Base-by-base conservation (phyloP, 2,329 filamentous ascomycete species). In the Sporothrix dimorphospora region DNA sequence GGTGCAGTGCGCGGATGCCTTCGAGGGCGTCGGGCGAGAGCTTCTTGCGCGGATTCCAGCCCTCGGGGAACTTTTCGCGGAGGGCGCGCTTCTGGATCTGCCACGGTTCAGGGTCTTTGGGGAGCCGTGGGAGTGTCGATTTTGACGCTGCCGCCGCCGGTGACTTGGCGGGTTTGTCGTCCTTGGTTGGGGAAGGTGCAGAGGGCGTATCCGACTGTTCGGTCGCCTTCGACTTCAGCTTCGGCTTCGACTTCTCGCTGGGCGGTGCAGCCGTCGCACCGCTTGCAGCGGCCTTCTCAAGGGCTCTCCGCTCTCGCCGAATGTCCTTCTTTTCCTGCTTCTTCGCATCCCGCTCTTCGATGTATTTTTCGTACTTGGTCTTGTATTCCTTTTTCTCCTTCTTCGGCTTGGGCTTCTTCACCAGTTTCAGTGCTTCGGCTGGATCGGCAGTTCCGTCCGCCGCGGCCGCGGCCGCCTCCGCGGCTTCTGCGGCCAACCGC, bases 1-100 rank as follows among this genome's bases (percentile, higher is more conserved):
- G 83, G 80, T 98, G 89, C 45, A 99, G 85, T 24, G 92, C 91
- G 55, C 94, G 90, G 76, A 99, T 97, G 55, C 94, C 94, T n/a
- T 92, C 91, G 42, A 98, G 85, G 0, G 94, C 94, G 80, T 98
- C 95, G 0, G 96, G 96, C 0, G 96, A 98, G 11, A 99, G 86
- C 72, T 91, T 91, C 81, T 97, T 98, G 66, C 88, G 87, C 40
- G 96, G 95, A 38, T 87, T 86, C 94, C 95, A 99, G 11, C 91
- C 89, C 8, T 91, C 88, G 1, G 89, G 89, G 75, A 98, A 96
- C 78, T 98, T 99, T 73, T 88, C 81, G 77, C 90, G 88, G 47
- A 97, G 81, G 0, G 90, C 91, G 1, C 83, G 83, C 79, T 97
- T 98, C 76, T 98, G 92, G 16, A 88, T 80, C 79, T 88, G 86